Evolutionary conservation across 441 rosid genomes (phyloP), one percentile per base, ranked within the genome.

Genomic region (Capsella rubella): DNA sequence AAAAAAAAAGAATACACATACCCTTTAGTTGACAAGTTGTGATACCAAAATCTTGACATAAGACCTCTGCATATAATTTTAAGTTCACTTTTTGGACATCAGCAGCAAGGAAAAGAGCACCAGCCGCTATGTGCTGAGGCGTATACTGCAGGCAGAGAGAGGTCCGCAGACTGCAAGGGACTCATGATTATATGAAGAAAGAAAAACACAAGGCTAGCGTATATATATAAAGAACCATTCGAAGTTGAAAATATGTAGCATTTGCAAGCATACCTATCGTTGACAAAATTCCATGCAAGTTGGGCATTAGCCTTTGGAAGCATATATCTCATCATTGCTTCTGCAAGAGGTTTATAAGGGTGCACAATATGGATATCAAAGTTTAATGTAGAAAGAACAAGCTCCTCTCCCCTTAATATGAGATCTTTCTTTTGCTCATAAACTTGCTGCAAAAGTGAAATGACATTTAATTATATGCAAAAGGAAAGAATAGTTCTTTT

Each of bases 61-160:
- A 82, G 63, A 78, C 77, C 51, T 68, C 79, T 49, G 71, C 82
- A 50, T 77, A 62, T 39, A 57, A 50, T 69, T n/a, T 25, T 6
- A 61, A 13, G 43, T 84, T 81, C 77, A 82, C 76, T 32, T 73
- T 69, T 66, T 72, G 80, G 56, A 79, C 62, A 77, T 81, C 77
- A 73, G 87, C 81, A 77, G 97, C 98, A 71, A 95, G 96, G 81
- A 93, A 93, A 78, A 95, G 88, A 75, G 97, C 98, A 81, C 97
- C 98, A 34, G 98, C 99, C 5, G 99, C 98, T 87, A 95, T 95
- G 83, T 90, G 98, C 80, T 91, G 93, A 64, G 98, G 97, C 88
- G 82, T 84, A 89, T 91, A 93, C 86, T 95, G 99, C 92, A 95
- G 84, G 88, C 95, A 93, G 82, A 95, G 99, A 65, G 98, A 89